phyloP scores from a whole-genome alignment of 495 filamentous ascomycete species.

The Halenospora varia region DNA sequence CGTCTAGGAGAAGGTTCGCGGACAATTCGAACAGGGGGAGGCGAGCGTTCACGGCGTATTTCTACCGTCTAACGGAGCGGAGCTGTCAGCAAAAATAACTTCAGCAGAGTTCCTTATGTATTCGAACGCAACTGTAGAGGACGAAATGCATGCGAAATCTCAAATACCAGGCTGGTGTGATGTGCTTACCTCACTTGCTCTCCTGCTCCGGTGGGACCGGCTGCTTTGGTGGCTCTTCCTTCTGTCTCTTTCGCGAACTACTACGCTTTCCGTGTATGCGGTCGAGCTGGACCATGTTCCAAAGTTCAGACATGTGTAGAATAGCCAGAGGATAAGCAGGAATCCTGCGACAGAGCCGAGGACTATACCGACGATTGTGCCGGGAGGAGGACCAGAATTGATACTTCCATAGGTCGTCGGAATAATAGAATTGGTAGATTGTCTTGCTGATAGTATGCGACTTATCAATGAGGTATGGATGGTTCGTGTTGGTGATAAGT shows the following conservation, averaged over 20 bases:
- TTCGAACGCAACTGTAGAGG: neutral
- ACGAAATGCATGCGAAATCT: neutral
- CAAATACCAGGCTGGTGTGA: no score
- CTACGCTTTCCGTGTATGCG: slow-evolving; percentile 13
- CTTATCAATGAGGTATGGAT: neutral
- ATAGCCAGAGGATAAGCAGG: slow-evolving; percentile 67
- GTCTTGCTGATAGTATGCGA: neutral
- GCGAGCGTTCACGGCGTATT: slow-evolving; percentile 13
- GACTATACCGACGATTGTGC: slow-evolving; percentile 77
- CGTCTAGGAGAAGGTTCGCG: slow-evolving; percentile 10
- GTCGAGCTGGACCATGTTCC: slow-evolving; percentile 36
- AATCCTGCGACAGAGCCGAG: slow-evolving; percentile 83
- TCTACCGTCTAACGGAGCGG: slow-evolving; percentile 19
- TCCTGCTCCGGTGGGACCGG: neutral
- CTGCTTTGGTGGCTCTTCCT: slow-evolving; percentile 14
- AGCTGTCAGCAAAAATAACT: neutral
- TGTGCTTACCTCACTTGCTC: neutral
- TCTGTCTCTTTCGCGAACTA: slow-evolving; percentile 15
- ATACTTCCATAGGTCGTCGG: slow-evolving; percentile 65
- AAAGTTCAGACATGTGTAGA: slow-evolving; percentile 58
- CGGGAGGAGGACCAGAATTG: slow-evolving; percentile 56
- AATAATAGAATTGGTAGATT: slow-evolving; percentile 30
- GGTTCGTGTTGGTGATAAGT: neutral
- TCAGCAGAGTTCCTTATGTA: neutral
- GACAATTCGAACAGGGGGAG: slow-evolving; percentile 18